Evolutionary conservation across 2,329 filamentous ascomycete genomes (phyloP), one percentile per base, ranked within the genome.

Genomic region (Westerdykella aurantiaca): DNA sequence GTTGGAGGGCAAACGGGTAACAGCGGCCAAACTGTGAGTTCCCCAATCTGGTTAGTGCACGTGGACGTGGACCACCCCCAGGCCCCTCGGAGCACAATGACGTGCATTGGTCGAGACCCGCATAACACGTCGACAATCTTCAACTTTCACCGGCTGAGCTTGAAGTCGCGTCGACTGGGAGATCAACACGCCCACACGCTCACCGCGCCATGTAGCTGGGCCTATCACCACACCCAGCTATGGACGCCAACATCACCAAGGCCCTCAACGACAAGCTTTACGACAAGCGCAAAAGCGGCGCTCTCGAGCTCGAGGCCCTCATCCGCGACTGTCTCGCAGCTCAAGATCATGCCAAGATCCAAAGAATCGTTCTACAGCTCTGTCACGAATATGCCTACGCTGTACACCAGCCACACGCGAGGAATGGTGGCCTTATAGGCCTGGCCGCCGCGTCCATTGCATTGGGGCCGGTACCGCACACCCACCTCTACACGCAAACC

Each of bases 381-480:
- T 96, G 90, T 69, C 90, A 95, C 65, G 93, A 98, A 57, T 98
- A 91, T 72, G 93, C 93, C 40, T 98, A 97, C 68, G 90, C 91
- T 37, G 89, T 96, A 34, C 89, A 98, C 68, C 90, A 96, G 63
- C 90, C 93, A 42, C 90, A 98, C 73, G 91, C 93, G 41, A 79
- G 93, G 46, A 98, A 98, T 73, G 93, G 93, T 51, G 93, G 93
- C 37, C 78, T 98, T 55, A 98, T 98, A 57, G 93, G 93, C 12
- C 75, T 98, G 57, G 93, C 93, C 41, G 93, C 93, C 5, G 93
- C 93, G 39, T 93, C 91, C 43, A 98, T 98, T 68, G 93, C 93
- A 42, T 76, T 98, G 45, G 94, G 93, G 56, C 79, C 87, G 39
- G 91, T 96, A 78, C 69, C 18, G 86, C 78, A 42, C 6, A 21